Evolutionary conservation across 148 eudicot genomes (phyloP).

Genomic region (Silene conica): DNA sequence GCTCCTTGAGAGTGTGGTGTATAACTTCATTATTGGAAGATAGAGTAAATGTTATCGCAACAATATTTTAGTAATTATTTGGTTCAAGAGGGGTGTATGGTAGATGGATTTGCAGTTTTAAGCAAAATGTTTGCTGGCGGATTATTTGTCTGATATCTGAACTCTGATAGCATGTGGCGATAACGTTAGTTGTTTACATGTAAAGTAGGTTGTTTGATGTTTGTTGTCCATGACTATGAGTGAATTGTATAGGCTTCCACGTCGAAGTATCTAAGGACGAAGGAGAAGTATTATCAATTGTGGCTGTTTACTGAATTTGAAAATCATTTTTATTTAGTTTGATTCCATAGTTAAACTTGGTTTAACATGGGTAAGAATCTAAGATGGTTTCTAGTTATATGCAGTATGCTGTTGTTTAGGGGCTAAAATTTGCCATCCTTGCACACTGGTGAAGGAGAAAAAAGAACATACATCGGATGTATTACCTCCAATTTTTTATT

Average conservation of each 20-base stretch:
- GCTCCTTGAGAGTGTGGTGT: too few relatives aligned
- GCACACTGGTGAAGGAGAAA: too few relatives aligned
- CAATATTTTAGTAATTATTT: background rate
- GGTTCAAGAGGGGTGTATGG: background rate
- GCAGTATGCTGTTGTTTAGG: background rate
- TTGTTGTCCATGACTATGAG: background rate
- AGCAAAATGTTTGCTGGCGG: background rate
- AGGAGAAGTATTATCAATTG: background rate
- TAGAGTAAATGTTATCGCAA: background rate
- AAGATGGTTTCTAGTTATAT: background rate
- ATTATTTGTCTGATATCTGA: background rate
- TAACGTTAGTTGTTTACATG: background rate
- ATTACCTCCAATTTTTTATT: too few relatives aligned
- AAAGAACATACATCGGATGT: too few relatives aligned
- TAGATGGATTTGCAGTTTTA: too few relatives aligned
- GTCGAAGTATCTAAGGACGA: background rate
- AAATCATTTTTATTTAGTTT: background rate
- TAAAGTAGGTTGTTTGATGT: too few relatives aligned
- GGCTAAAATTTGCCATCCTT: too few relatives aligned
- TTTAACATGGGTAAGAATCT: background rate
- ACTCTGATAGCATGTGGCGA: background rate
- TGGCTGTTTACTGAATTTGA: background rate
- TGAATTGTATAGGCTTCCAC: background rate
- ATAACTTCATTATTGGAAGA: too few relatives aligned
- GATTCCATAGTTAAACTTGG: background rate